Evolutionary conservation across 192 early-diverging fungal species (phyloP), one percentile per base, ranked within the genome.

Genomic region (Coemansia sp.): DNA sequence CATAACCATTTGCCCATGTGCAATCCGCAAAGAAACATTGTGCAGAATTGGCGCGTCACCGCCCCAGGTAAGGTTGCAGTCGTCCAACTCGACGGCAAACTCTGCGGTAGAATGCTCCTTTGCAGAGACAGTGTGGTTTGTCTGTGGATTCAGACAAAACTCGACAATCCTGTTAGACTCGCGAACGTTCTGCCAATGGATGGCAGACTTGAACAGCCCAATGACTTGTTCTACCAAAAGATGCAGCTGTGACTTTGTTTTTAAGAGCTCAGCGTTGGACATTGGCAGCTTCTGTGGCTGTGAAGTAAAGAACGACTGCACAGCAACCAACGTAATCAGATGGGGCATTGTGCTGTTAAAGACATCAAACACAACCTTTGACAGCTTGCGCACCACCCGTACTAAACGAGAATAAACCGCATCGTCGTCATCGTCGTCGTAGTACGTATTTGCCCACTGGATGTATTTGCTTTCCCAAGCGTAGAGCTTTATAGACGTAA

Each of bases 401-500:
- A 66, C 18, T 5, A n/a, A n/a, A 8, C 39, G 8, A 12, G 53
- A 32, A 42, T 72, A 72, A 6, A 49, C 37, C 26, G 40, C 21
- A 26, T 60, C 58, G 48, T 39, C 60, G 53, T 62, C 43, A 12
- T 59, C 57, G 61, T 95, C 92, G 65, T 91, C 85, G 50, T 91
- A 81, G 52, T 94, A 86, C 21, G 70, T 54, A 15, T 62, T 61
- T 9, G 88, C 79, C 79, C 82, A 76, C 8, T 92, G 78, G 67
- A 91, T 74, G 67, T 95, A 95, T 18, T 91, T 86, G 1, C 81
- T 72, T 70, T 95, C 95, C 93, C 93, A 97, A 37, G 94, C 94
- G 71, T 95, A 94, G 26, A 97, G 77, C 74, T 97, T 97, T 76
- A 97, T 95, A 12, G 95, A 92, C 56, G 92, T 92, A 63, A 97